Evolutionary conservation across 306 rosid genomes (phyloP), one percentile per base, ranked within the genome.

Genomic region (Psophocarpus tetragonolobus): DNA sequence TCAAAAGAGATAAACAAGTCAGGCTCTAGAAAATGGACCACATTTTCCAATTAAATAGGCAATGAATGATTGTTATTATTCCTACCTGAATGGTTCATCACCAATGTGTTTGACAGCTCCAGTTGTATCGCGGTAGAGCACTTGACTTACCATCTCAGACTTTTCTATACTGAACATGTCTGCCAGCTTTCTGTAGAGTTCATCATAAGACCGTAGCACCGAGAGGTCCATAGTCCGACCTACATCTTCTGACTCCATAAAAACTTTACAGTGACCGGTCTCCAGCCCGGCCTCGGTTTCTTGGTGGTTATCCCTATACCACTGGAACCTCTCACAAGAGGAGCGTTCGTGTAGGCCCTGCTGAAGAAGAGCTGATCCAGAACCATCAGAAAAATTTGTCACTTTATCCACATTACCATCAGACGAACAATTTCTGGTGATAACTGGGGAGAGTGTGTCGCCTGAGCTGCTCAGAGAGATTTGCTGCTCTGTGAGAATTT

Each of bases 211-310:
- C 4, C 80, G 81, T 18, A 91, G 89, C 73, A 74, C 79, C 0
- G 93, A 87, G 47, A 92, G 90, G 87, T 95, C 92, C 32, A 89
- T 78, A 39, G 91, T 87, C 66, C 92, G 90, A 30, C 99, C 97
- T 8, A 92, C 87, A 8, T 90, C 90, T 74, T 91, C 91, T 0
- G 91, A 89, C 56, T 91, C 96, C 89, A 89, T 85, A 47, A 91
- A 86, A 65, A 91, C 87, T 80, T 92, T 88, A 79, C 97, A 92
- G 80, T 90, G 97, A 68, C 88, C 93, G 0, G 83, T 83, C 63
- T 92, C 96, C 75, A 87, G 66, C 78, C 83, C 74, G 1, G 78
- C 64, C 56, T 87, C 90, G 1, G 78, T 81, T 83, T 91, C 94
- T 61, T 76, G 87, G 51, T 71, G 70, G 68, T 75, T 79, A 63